These are phyloP conservation scores for Microdochium bolleyi DNA, from an alignment of 2,329 filamentous ascomycete species.

Conservation along the genomic window DNA sequence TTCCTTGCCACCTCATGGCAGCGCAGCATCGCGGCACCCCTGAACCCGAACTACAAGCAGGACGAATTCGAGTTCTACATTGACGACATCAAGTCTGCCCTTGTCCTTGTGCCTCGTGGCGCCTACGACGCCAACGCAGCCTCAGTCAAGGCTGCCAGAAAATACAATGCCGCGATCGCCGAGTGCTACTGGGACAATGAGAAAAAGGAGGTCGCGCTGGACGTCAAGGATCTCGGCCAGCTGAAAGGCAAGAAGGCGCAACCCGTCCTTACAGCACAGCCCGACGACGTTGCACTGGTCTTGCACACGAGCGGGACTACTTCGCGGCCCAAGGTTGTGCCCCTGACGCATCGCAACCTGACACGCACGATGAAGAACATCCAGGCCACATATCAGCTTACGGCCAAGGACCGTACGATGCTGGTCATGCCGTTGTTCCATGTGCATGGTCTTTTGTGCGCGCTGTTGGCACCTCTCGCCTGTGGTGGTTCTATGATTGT, in stretches of 20 bases:
- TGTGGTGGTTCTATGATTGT: conserved; percentile 75
- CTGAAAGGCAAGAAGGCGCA: conserved; percentile 37
- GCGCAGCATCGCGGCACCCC: conserved; percentile 73
- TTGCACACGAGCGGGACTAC: conserved; percentile 82
- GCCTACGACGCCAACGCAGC: conserved; percentile 58
- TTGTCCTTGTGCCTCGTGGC: conserved; percentile 69
- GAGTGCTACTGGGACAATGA: conserved; percentile 73
- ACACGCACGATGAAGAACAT: conserved; percentile 81
- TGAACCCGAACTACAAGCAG: conserved; percentile 85
- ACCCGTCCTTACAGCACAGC: conserved; percentile 40
- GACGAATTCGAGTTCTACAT: conserved; percentile 91
- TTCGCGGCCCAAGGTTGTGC: conserved; percentile 77
- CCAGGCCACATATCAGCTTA: conserved; percentile 67
- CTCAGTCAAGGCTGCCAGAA: conserved; percentile 68
- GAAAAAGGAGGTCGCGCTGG: conserved; percentile 59
- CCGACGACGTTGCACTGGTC: conserved; percentile 76
- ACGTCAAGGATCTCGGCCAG: conserved; percentile 70
- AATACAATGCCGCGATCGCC: conserved; percentile 76
- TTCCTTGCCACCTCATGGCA: conserved; percentile 85
- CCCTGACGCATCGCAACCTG: conserved; percentile 73
- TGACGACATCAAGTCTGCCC: conserved; percentile 71
- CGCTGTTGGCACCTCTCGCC: conserved; percentile 67
- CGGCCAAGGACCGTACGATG: conserved; percentile 65
- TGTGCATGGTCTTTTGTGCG: conserved; percentile 80
- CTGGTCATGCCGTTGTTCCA: conserved; percentile 90